phyloP scores from a whole-genome alignment of 2,329 filamentous ascomycete species.

The Neopestalotiopsis sp. region DNA sequence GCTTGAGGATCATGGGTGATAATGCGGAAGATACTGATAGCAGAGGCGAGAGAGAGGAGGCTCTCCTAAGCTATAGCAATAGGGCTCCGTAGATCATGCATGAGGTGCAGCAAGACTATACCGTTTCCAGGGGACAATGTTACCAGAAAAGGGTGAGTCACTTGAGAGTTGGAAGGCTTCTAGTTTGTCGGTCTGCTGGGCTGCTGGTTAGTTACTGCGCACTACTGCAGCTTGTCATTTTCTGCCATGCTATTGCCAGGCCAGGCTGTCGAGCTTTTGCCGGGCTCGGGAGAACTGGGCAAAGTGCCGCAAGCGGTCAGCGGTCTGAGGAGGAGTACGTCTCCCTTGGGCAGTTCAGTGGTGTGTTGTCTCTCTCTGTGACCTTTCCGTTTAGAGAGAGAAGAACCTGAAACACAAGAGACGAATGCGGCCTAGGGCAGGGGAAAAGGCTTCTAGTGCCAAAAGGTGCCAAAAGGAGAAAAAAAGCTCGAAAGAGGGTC shows the following conservation, averaged over 20 bases:
- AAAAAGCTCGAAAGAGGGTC: background rate
- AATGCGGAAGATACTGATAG: background rate
- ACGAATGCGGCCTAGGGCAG: background rate
- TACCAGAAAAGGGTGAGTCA: slow-evolving; percentile 15
- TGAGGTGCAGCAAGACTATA: slow-evolving; percentile 1
- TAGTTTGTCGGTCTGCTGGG: background rate
- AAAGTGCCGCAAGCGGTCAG: background rate
- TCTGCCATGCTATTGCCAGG: too few species aligned
- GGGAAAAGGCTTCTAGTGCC: background rate
- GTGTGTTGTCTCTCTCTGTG: background rate
- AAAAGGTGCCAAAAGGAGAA: background rate
- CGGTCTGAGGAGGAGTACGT: background rate
- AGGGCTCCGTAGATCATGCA: slow-evolving; percentile 4
- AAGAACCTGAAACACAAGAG: slow-evolving; percentile 18
- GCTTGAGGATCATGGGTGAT: background rate
- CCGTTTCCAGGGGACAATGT: background rate
- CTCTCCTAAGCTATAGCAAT: background rate
- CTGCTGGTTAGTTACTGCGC: background rate
- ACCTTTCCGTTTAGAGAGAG: background rate
- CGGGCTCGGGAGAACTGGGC: background rate
- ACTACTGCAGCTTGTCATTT: slow-evolving; percentile 5
- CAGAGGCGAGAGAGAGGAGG: background rate
- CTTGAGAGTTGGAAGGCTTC: background rate
- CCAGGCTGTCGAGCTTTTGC: too few species aligned
- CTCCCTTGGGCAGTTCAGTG: background rate